Conservation (phyloP, 1,284 basidiomycete genomes). For the Apiotrichum gamsii region DNA sequence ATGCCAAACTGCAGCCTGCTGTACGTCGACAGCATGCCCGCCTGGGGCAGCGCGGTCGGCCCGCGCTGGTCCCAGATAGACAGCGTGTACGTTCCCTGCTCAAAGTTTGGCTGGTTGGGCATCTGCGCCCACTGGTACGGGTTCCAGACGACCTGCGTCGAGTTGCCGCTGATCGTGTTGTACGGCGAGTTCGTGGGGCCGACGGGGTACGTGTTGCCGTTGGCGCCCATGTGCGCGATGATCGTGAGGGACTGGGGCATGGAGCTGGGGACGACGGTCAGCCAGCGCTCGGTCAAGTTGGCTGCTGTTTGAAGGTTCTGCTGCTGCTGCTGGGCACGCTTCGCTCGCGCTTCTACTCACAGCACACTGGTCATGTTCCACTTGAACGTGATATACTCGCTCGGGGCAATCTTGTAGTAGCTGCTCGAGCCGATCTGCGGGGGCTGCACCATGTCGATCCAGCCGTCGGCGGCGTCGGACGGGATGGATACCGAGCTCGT, state of each 20-base stretch:
- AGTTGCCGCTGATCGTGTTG: constrained; percentile 55
- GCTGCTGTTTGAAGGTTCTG: too few relatives aligned
- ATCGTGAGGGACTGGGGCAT: constrained; percentile 70
- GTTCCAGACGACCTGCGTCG: constrained; percentile 73
- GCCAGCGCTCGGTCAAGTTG: too few relatives aligned
- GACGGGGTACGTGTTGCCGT: constrained; percentile 80
- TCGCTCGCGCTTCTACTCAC: too few relatives aligned
- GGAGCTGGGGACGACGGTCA: constrained; percentile 33
- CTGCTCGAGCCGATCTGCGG: constrained; percentile 65
- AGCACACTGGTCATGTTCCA: constrained; percentile 67
- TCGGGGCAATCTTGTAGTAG: constrained; percentile 78
- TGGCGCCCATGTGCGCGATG: constrained; percentile 66
- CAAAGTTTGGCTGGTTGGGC: constrained; percentile 62
- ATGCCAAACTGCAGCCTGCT: constrained; percentile 69
- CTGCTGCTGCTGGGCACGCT: too few relatives aligned
- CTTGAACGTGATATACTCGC: constrained; percentile 74
- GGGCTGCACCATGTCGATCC: constrained; percentile 54
- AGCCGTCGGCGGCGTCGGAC: constrained; percentile 42
- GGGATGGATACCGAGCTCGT: constrained; percentile 37
- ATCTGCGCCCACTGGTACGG: constrained; percentile 65
- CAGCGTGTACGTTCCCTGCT: constrained; percentile 67
- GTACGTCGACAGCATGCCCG: constrained; percentile 62
- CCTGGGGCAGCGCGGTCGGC: constrained; percentile 52
- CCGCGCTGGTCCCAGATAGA: constrained; percentile 75
- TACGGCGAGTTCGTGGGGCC: constrained; percentile 60